Evolutionary conservation across 2,329 filamentous ascomycete genomes (phyloP).

Genomic region (Eutypella sp.): DNA sequence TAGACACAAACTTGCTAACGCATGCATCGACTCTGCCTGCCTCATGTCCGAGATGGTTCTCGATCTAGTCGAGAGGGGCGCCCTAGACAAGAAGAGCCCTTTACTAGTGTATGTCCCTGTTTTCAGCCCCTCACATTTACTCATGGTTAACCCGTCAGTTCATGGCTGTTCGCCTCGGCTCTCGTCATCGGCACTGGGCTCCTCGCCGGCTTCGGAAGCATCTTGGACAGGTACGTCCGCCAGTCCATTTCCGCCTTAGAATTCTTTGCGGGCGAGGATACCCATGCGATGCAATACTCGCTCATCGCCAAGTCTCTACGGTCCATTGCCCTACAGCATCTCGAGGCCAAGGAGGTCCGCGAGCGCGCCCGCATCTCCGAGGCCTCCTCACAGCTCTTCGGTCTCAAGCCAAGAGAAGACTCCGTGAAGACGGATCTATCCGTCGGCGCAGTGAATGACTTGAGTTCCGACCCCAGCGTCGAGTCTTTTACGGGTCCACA

Average conservation of each 20-base stretch:
- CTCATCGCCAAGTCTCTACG: conserved; percentile 49
- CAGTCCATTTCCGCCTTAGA: conserved; percentile 44
- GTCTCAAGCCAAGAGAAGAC: conserved; percentile 35
- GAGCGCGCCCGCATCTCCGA: conserved; percentile 44
- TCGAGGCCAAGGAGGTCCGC: conserved; percentile 42
- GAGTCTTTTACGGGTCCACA: too few species aligned
- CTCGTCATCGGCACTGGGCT: conserved; percentile 48
- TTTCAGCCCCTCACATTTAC: background rate
- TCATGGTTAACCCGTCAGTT: too few species aligned
- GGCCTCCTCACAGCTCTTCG: conserved; percentile 48
- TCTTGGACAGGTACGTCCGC: conserved; percentile 45
- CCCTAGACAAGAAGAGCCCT: conserved; percentile 41
- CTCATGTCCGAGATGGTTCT: conserved; percentile 47
- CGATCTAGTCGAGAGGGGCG: conserved; percentile 36
- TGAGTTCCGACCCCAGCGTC: background rate
- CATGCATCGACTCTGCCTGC: conserved; percentile 50
- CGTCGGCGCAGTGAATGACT: background rate
- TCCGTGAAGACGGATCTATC: background rate
- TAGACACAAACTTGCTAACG: conserved; percentile 47
- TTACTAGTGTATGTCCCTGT: conserved; percentile 42
- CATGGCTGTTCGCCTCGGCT: conserved; percentile 50
- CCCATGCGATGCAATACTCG: conserved; percentile 48
- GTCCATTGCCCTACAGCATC: conserved; percentile 38
- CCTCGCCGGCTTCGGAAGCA: conserved; percentile 46
- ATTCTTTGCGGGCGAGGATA: conserved; percentile 43